phyloP scores from a whole-genome alignment of 177 flowering plant genomes.

The Telopea speciosissima region DNA sequence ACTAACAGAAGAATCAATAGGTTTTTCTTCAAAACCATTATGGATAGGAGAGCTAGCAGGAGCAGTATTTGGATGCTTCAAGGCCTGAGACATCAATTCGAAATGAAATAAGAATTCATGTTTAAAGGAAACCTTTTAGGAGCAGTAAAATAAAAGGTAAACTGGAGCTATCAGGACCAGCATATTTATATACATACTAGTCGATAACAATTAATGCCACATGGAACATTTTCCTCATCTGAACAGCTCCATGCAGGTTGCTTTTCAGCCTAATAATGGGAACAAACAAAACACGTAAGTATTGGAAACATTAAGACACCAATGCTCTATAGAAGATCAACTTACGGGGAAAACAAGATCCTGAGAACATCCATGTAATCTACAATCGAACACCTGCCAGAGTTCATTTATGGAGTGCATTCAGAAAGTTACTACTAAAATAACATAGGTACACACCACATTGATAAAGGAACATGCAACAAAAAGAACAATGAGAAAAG shows the following conservation, averaged over 20 bases:
- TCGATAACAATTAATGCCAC: slow-evolving; percentile 72
- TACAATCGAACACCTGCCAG: slow-evolving; percentile 93
- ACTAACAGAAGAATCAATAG: slow-evolving; percentile 38
- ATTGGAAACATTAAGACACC: not conserved
- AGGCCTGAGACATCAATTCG: slow-evolving; percentile 33
- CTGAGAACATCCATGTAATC: slow-evolving; percentile 98
- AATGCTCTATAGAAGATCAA: not conserved
- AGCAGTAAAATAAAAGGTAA: not conserved
- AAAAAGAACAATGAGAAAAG: not conserved
- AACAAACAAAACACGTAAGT: slow-evolving; percentile 3
- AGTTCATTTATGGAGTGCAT: slow-evolving; percentile 9
- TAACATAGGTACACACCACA: not conserved
- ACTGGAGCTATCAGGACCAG: slow-evolving; percentile 1
- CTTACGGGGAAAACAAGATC: slow-evolving; percentile 96
- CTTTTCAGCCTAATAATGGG: slow-evolving; percentile 63
- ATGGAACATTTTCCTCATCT: slow-evolving; percentile 58
- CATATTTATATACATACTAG: slow-evolving; percentile 36
- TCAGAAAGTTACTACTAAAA: slow-evolving; percentile 6
- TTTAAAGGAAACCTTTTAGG: not conserved
- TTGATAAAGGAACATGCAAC: slow-evolving; percentile 4
- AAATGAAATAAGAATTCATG: not conserved
- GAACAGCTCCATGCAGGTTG: slow-evolving; percentile 52
- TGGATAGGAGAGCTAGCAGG: slow-evolving; percentile 24
- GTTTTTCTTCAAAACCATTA: slow-evolving; percentile 38
- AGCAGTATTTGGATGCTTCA: slow-evolving; percentile 42